Evolutionary conservation across 2,329 filamentous ascomycete genomes (phyloP).

Genomic region (Alternaria sp.): DNA sequence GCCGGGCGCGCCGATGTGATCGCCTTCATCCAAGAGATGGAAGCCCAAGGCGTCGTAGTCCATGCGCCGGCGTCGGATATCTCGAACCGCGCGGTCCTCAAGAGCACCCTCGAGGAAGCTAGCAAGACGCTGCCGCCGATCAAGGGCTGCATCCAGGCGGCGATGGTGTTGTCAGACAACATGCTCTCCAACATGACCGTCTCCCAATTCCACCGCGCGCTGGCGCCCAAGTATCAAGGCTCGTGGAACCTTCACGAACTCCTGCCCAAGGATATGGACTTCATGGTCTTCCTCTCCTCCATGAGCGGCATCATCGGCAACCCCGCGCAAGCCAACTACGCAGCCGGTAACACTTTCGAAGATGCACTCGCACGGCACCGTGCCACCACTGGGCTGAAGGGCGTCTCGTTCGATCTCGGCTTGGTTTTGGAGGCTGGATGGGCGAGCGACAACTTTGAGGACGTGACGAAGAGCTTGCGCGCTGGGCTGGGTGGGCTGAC

Average conservation of each 20-base stretch:
- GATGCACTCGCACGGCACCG: conserved; percentile 12
- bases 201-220: neutral
- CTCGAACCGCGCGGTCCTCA: conserved; percentile 16
- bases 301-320: conserved; percentile 22
- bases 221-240: conserved; percentile 8
- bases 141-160: conserved; percentile 19
- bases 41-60: conserved; percentile 18
- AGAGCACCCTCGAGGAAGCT: conserved; percentile 8
- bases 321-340: conserved; percentile 28
- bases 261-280: conserved; percentile 15
- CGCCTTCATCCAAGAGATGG: conserved; percentile 22
- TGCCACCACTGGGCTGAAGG: conserved; percentile 7
- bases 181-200: conserved; percentile 12
- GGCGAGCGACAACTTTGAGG: conserved; percentile 11
- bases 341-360: conserved; percentile 19
- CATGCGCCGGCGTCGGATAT: conserved; percentile 26
- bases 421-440: conserved; percentile 8
- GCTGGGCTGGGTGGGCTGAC: conserved; percentile 8
- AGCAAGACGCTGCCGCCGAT: conserved; percentile 22
- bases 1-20: conserved; percentile 14
- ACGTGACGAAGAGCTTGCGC: conserved; percentile 11
- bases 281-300: conserved; percentile 29
- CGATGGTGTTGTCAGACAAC: conserved; percentile 19
- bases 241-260: conserved; percentile 33
- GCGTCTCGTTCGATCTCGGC: conserved; percentile 10